Evolutionary conservation across 176 grass and related monocot genomes (phyloP), one percentile per base, ranked within the genome.

Genomic region (Carex pumila): DNA sequence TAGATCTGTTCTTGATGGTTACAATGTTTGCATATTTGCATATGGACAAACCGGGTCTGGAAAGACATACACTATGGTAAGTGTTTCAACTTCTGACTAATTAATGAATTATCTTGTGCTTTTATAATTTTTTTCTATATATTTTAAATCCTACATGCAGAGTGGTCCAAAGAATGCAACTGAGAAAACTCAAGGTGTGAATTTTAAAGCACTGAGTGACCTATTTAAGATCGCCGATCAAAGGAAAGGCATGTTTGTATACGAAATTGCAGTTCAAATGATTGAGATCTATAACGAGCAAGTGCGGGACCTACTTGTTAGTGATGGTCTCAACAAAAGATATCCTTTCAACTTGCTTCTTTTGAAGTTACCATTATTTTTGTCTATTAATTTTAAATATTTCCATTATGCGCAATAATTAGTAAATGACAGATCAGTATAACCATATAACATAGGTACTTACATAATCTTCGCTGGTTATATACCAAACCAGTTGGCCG

Each of bases 281-380:
- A 99, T 99, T 12, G 96, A 99, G 81, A 99, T 99, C 79, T 99
- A 99, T 55, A 99, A 99, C 10, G 93, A 99, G 77, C 96, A 99
- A 99, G 96, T 99, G 32, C 89, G 96, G 70, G 96, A 99, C 81
- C 96, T 99, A 60, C 96, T 99, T 80, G 81, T 88, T 52, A 92
- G 19, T 85, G 93, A 99, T 59, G 96, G 93, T 62, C 77, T 94
- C 71, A 95, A 94, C 88, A 99, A 91, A 93, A 95, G 79, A 99
- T 99, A 99, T 99, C 96, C 96, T 95, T 89, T 86, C 18, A 21
- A 31, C 59, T 58, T 71, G 85, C 15, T 72, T 58, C 65, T 84
- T 72, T 85, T 81, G 37, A 37, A 80, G 12, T 74, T 86, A 31
- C 36, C 83, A 57, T 74, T 29, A 82, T 54, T 47, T 74, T 47